Conservation (phyloP, 768 basidiomycete species). For the Coprinopsis strossmayeri region DNA sequence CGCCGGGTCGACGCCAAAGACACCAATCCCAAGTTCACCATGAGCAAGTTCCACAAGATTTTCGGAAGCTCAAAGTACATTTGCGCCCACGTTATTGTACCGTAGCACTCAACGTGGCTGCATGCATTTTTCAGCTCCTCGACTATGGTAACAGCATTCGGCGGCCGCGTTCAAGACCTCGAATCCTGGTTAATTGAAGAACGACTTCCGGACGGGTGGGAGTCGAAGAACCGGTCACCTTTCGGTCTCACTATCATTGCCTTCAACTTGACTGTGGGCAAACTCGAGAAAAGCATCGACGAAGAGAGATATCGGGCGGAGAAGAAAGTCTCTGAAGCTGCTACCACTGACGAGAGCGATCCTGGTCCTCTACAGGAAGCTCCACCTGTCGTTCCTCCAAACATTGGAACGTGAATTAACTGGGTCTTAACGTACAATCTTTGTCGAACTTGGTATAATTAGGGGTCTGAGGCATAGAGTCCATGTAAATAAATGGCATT, state of each 20-base stretch:
- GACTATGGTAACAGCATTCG: constrained; percentile 45
- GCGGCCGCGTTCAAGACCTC: constrained; percentile 47
- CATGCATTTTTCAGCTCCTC: constrained; percentile 37
- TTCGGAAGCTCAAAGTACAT: constrained; percentile 70
- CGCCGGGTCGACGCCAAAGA: constrained; percentile 52
- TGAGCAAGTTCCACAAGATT: constrained; percentile 43
- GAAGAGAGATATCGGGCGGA: constrained; percentile 21
- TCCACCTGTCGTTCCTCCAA: too few relatives aligned
- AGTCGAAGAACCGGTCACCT: constrained; percentile 39
- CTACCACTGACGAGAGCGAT: too few relatives aligned
- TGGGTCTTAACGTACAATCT: too few relatives aligned
- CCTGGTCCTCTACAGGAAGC: too few relatives aligned
- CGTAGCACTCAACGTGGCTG: neutral
- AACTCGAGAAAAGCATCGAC: constrained; percentile 28
- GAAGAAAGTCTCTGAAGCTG: too few relatives aligned
- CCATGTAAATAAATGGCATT: too few relatives aligned
- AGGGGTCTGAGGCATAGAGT: too few relatives aligned
- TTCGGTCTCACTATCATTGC: constrained; percentile 48
- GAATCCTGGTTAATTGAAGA: constrained; percentile 51
- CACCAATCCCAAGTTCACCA: constrained; percentile 51
- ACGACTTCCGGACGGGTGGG: constrained; percentile 59
- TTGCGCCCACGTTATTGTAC: constrained; percentile 18
- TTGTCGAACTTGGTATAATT: too few relatives aligned
- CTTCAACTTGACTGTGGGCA: constrained; percentile 39
- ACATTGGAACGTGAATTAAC: too few relatives aligned